These are phyloP conservation scores for Mycena citricolor DNA, from an alignment of 1,284 basidiomycete species.

Conservation along the genomic window DNA sequence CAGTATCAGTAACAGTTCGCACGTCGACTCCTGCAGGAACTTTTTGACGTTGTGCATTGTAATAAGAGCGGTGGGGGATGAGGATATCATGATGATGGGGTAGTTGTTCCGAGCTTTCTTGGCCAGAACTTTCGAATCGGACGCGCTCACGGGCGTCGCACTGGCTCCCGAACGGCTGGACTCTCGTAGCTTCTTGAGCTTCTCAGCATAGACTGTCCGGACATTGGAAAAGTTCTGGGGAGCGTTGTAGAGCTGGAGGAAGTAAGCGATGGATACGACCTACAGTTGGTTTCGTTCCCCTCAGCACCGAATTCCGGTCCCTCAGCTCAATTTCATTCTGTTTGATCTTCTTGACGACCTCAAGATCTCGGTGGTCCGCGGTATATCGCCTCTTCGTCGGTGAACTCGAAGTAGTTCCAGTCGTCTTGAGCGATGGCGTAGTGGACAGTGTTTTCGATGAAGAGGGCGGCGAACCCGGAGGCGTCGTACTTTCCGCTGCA, in stretches of 20 bases:
- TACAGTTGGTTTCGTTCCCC: conserved; percentile 76
- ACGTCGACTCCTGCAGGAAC: conserved; percentile 89
- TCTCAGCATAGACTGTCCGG: conserved; percentile 60
- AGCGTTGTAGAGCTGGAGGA: conserved; percentile 3
- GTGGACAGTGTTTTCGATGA: conserved; percentile 32
- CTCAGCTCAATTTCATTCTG: conserved; percentile 70
- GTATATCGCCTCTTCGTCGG: conserved; percentile 77
- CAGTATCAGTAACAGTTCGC: conserved; percentile 30
- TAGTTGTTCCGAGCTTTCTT: conserved; percentile 69
- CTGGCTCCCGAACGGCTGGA: conserved; percentile 49
- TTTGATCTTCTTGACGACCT: conserved; percentile 81
- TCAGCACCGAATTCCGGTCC: conserved; percentile 74
- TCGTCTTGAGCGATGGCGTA: conserved; percentile 37
- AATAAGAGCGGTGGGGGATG: conserved; percentile 90
- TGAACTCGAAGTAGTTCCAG: conserved; percentile 43
- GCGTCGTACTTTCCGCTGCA: conserved; percentile 49
- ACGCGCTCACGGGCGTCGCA: conserved; percentile 28
- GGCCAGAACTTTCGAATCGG: conserved; percentile 51
- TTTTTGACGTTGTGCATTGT: conserved; percentile 98
- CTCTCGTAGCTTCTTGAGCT: conserved; percentile 74
- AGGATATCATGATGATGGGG: conserved; percentile 96
- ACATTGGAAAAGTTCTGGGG: conserved; percentile 72
- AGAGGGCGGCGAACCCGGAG: conserved; percentile 60
- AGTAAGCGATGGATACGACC: conserved; percentile 24
- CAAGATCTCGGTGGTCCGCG: conserved; percentile 73